These are phyloP conservation scores for Zoysia pacifica DNA, from an alignment of 176 grass and related monocot genomes.

Conservation along the genomic window DNA sequence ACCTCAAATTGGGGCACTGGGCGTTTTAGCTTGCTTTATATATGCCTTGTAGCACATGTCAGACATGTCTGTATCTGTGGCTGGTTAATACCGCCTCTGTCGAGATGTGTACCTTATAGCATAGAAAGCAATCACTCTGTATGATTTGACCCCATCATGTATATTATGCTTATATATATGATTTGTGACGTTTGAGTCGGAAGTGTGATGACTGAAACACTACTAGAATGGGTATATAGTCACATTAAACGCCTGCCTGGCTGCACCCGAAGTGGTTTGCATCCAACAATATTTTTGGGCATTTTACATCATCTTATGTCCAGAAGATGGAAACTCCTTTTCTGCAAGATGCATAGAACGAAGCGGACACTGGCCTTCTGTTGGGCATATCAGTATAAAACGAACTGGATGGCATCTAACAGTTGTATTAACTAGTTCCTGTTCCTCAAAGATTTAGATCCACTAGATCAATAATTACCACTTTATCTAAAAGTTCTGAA, in stretches of 20 bases:
- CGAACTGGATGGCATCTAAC: neutral
- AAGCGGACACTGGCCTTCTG: neutral
- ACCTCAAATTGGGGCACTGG: neutral
- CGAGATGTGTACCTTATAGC: neutral
- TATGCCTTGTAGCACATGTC: neutral
- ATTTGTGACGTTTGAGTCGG: neutral
- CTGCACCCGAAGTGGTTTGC: neutral
- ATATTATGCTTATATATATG: neutral
- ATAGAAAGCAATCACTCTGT: neutral
- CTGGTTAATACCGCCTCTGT: neutral
- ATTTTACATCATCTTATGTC: neutral
- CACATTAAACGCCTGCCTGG: neutral
- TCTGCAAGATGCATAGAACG: neutral
- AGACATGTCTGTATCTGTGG: neutral
- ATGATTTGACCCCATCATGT: constrained; percentile 11
- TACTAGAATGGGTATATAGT: neutral
- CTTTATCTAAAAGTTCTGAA: neutral
- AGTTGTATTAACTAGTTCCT: neutral
- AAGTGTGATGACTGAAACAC: neutral
- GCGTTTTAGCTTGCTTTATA: neutral
- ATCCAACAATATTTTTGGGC: neutral
- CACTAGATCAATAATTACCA: neutral
- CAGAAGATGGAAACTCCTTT: neutral
- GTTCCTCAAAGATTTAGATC: neutral
- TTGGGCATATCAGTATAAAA: neutral